These are phyloP conservation scores for Alternaria infectoria DNA, from an alignment of 2,329 filamentous ascomycete species.

Conservation along the genomic window DNA sequence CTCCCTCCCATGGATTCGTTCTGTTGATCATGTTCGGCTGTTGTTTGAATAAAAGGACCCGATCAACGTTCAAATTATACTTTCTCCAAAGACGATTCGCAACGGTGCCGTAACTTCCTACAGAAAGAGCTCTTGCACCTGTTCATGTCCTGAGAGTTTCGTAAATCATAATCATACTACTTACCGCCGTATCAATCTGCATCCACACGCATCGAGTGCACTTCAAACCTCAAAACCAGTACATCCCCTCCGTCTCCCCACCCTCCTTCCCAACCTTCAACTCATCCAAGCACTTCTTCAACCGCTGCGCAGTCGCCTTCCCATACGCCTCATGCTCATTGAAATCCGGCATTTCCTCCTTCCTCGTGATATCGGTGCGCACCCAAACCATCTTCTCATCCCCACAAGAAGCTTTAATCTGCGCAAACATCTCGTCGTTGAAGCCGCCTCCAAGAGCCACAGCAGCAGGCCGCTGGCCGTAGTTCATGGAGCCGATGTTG, in stretches of 20 bases:
- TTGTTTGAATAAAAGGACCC: not conserved
- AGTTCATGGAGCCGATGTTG: not conserved
- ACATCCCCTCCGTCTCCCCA: slow-evolving; percentile 3
- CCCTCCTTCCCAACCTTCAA: slow-evolving; percentile 7
- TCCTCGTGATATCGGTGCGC: not conserved
- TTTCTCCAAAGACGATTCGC: no score
- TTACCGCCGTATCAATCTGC: no score
- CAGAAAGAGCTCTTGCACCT: no score
- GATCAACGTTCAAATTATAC: no score
- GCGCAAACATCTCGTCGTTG: not conserved
- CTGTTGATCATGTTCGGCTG: not conserved
- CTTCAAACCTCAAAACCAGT: slow-evolving; percentile 1
- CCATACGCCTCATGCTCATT: slow-evolving; percentile 14
- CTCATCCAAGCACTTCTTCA: slow-evolving; percentile 13
- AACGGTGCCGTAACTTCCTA: no score
- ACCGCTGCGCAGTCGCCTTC: not conserved
- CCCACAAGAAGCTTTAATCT: slow-evolving; percentile 4
- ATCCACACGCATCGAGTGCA: no score
- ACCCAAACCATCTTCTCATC: slow-evolving; percentile 13
- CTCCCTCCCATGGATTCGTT: not conserved
- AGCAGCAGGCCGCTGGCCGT: not conserved
- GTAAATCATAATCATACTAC: no score
- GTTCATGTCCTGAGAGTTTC: no score
- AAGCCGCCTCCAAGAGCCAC: not conserved
- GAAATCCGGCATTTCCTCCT: slow-evolving; percentile 2